These are phyloP conservation scores for Fistulina hepatica DNA, from an alignment of 1,284 basidiomycete species.

Conservation along the genomic window DNA sequence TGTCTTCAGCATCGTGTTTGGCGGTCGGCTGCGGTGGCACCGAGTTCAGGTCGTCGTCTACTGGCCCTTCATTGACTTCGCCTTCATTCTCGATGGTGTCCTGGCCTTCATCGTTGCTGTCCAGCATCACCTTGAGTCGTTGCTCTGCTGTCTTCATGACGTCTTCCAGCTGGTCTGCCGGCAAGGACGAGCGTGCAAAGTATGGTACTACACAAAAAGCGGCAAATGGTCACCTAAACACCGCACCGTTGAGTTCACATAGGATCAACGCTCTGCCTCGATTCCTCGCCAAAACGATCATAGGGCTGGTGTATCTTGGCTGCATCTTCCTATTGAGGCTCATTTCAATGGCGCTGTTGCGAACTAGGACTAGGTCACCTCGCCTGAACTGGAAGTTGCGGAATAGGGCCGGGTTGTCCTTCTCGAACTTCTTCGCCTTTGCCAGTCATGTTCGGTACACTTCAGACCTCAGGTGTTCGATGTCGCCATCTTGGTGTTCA, in stretches of 20 bases:
- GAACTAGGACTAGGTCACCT: slow-evolving; percentile 15
- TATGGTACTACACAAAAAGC: slow-evolving; percentile 17
- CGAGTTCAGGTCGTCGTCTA: no score
- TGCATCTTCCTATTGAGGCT: slow-evolving; percentile 9
- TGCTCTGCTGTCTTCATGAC: no score
- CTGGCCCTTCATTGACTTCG: no score
- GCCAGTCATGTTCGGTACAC: not conserved
- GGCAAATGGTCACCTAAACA: slow-evolving; percentile 12
- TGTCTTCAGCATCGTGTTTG: no score
- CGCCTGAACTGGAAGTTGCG: slow-evolving; percentile 13
- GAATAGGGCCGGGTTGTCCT: slow-evolving; percentile 3
- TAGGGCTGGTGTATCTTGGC: slow-evolving; percentile 17
- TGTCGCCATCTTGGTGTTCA: slow-evolving; percentile 3
- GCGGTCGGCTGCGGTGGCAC: no score
- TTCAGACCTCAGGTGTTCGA: slow-evolving; percentile 4
- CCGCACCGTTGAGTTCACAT: slow-evolving; percentile 15
- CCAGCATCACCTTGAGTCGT: no score
- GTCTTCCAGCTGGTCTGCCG: no score
- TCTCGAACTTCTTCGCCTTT: not conserved
- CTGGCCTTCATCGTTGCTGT: no score
- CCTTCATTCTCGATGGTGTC: no score
- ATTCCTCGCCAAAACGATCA: slow-evolving; percentile 12
- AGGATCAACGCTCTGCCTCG: slow-evolving; percentile 15
- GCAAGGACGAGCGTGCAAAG: slow-evolving; percentile 3
- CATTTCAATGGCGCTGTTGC: slow-evolving; percentile 14